Base-by-base conservation (phyloP, 352 stramenopile genomes). In the Phytopythium vexans region DNA sequence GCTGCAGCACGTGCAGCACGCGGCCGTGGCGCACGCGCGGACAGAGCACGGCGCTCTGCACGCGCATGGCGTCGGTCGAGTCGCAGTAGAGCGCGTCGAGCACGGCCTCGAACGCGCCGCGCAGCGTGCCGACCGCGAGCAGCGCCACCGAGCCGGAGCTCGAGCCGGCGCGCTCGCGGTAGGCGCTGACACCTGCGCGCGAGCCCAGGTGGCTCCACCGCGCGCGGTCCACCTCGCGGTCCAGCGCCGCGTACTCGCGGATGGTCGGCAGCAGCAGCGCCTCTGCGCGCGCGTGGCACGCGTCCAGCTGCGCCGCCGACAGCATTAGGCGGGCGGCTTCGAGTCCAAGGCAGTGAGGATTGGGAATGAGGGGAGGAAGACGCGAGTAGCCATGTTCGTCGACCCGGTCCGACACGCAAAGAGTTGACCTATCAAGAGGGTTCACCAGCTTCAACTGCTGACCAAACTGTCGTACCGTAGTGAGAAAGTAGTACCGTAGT, bases 61-160 rank as follows among this genome's bases (percentile, higher is more conserved):
- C 62, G 27, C 76, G 67, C 64, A 83, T 71, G 5, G 73, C 70
- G 33, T 73, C 51, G 9, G 69, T 76, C n/a, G 57, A 66, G 10
- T 68, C 51, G 44, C 60, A 64, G 52, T 80, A 69, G 7, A 80
- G 16, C 0, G 64, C 73, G 27, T 73, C 70, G 52, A 83, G 70
- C 43, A 80, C 64, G 43, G 78, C 73, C 32, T 83, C 67, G 34
- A 83, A 72, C 40, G 57, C 64, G 7, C 63, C 67, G 6, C 62
- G 51, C 21, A 80, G 47, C 15, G 66, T 61, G 8, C 69, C 70
- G 11, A 77, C 45, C 35, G 60, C 66, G 4, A 70, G 39, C 35
- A 82, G 39, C 14, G 70, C 58, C 1, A 48, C 56, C 3, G 52
- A 37, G 1, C 45, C 35, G 4, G 52, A 33, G n/a, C 44, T 36